phyloP scores from a whole-genome alignment of 306 rosid genomes.

The Fagus sylvatica region DNA sequence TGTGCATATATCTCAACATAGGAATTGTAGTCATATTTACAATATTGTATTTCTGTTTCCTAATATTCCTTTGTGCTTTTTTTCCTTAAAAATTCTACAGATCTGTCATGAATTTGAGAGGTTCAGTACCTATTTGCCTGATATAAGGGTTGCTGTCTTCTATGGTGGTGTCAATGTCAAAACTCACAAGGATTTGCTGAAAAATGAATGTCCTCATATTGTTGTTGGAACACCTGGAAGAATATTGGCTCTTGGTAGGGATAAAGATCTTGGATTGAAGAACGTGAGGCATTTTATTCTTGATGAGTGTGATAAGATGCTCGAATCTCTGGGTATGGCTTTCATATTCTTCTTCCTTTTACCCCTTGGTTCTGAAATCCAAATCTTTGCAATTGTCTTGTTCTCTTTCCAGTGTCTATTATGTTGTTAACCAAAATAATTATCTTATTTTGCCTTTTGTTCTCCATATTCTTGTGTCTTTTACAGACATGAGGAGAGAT shows the following conservation, averaged over 20 bases:
- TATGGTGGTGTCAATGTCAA: conserved; percentile 67
- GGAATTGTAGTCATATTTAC: neutral
- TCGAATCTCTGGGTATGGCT: conserved; percentile 66
- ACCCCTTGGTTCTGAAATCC: neutral
- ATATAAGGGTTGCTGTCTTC: conserved; percentile 61
- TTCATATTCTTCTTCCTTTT: conserved; percentile 1
- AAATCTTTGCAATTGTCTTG: neutral
- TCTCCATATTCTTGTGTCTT: conserved; percentile 10
- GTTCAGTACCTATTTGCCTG: conserved; percentile 67
- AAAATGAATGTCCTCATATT: conserved; percentile 75
- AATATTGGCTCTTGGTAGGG: conserved; percentile 62
- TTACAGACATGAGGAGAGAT: conserved; percentile 71
- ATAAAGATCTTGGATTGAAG: conserved; percentile 70
- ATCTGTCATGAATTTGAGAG: conserved; percentile 76
- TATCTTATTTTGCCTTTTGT: neutral
- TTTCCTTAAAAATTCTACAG: conserved; percentile 36
- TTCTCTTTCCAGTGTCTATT: neutral
- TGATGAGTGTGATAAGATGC: conserved; percentile 86
- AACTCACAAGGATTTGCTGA: conserved; percentile 67
- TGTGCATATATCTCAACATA: neutral
- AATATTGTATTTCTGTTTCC: neutral
- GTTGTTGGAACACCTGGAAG: conserved; percentile 87
- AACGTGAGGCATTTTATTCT: conserved; percentile 77
- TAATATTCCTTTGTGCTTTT: neutral
- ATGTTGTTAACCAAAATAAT: no score